Conservation (phyloP, 2,329 filamentous ascomycete species). For the Cercospora zeina region DNA sequence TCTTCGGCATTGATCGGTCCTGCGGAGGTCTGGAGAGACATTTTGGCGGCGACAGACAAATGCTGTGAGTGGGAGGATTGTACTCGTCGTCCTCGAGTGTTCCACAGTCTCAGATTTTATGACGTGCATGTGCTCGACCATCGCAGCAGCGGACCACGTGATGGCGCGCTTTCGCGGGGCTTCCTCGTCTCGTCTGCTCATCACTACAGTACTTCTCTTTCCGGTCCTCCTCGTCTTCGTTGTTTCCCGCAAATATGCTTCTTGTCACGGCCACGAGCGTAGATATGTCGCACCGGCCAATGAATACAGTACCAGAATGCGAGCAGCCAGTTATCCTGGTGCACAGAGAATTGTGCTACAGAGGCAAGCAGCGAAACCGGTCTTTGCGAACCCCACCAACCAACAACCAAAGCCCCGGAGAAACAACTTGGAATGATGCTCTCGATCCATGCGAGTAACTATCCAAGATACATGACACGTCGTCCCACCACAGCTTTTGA, state of each 20-base stretch:
- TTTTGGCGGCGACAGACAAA: not conserved
- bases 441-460: not conserved
- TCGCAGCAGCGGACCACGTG: not conserved
- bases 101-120: constrained; percentile 2
- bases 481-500: not conserved
- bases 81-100: not conserved
- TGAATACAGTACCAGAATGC: not conserved
- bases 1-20: constrained; percentile 52
- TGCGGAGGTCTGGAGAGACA: constrained; percentile 18
- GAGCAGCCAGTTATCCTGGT: not conserved
- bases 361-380: not conserved
- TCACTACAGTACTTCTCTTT: no score
- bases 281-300: no score
- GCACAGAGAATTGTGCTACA: not conserved
- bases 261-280: no score
- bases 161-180: not conserved
- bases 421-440: not conserved
- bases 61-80: not conserved
- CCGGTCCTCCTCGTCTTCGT: no score
- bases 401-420: not conserved
- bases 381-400: not conserved
- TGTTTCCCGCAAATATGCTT: no score
- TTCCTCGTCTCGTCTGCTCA: not conserved
- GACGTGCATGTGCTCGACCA: constrained; percentile 12
- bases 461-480: not conserved